A percentile compares a stretch with the other conserved stretches of the same genome.
Conservation (phyloP, 345 rosid species). For the Pugionium dolabratum region DNA sequence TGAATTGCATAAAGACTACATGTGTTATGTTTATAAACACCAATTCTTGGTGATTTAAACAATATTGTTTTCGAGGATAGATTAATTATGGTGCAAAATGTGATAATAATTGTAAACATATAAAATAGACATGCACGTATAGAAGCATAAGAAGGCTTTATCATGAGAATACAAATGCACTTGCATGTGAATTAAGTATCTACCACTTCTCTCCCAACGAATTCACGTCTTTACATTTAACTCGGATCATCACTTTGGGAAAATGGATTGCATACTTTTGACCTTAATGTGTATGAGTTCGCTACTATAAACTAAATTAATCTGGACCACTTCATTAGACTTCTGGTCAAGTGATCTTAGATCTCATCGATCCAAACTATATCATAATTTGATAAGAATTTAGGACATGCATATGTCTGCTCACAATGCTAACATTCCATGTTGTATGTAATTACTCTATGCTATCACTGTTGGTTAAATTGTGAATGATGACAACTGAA, state of each 20-base stretch:
- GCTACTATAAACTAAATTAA: too few species aligned
- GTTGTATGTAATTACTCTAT: too few species aligned
- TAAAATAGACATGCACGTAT: slow-evolving; percentile 29
- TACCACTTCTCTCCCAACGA: slow-evolving; percentile 41
- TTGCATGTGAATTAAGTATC: slow-evolving; percentile 40
- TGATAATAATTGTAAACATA: not conserved
- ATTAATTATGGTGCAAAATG: slow-evolving; percentile 1
- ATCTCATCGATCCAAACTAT: too few species aligned
- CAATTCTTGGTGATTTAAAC: not conserved
- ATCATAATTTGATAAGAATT: too few species aligned
- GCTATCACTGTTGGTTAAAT: too few species aligned
- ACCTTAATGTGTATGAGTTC: too few species aligned
- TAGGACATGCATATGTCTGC: too few species aligned
- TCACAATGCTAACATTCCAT: too few species aligned
- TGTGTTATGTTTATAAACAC: not conserved
- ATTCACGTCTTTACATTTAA: slow-evolving; percentile 38
- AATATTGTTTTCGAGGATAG: not conserved
- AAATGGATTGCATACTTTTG: too few species aligned
- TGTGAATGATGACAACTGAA: too few species aligned
- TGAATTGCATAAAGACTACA: not conserved
- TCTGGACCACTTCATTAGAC: too few species aligned
- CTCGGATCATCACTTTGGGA: not conserved
- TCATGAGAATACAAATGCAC: slow-evolving; percentile 25
- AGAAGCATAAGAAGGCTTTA: slow-evolving; percentile 28
- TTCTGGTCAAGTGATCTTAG: too few species aligned